phyloP scores from a whole-genome alignment of 257 asterid species.

The Scutellaria galericulata region DNA sequence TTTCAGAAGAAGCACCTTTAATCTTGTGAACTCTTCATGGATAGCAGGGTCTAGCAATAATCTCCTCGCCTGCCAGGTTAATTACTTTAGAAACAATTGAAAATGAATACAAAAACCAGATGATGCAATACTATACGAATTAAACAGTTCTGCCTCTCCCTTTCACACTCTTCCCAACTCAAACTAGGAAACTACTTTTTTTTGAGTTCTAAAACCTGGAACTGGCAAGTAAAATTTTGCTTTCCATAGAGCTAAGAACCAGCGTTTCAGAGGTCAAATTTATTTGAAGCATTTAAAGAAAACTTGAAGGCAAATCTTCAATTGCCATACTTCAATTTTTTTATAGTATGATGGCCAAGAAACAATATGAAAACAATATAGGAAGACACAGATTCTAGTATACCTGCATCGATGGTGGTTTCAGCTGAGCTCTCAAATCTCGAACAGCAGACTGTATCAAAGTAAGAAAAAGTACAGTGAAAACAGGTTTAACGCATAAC shows the following conservation, averaged over 20 bases:
- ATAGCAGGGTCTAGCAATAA: conserved; percentile 95
- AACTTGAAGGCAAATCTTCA: background rate
- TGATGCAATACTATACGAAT: background rate
- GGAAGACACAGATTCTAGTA: conserved; percentile 6
- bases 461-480: conserved; percentile 29
- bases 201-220: background rate
- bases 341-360: background rate
- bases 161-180: background rate
- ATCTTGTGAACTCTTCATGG: conserved; percentile 92
- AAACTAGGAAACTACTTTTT: conserved; percentile 11
- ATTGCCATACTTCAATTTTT: conserved; percentile 16
- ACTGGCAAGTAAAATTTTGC: background rate
- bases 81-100: conserved; percentile 16
- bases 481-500: too few relatives aligned
- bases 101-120: conserved; percentile 15
- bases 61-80: conserved; percentile 75
- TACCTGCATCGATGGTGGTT: conserved; percentile 99
- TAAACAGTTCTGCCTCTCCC: background rate
- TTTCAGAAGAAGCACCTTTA: conserved; percentile 63
- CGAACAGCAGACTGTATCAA: conserved; percentile 84
- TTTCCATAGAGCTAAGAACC: background rate
- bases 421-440: conserved; percentile 93
- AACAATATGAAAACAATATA: conserved; percentile 11
- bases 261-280: background rate
- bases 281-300: conserved; percentile 8